phyloP scores from a whole-genome alignment of 176 grass and related monocot genomes.

The Pontederia paniculata region DNA sequence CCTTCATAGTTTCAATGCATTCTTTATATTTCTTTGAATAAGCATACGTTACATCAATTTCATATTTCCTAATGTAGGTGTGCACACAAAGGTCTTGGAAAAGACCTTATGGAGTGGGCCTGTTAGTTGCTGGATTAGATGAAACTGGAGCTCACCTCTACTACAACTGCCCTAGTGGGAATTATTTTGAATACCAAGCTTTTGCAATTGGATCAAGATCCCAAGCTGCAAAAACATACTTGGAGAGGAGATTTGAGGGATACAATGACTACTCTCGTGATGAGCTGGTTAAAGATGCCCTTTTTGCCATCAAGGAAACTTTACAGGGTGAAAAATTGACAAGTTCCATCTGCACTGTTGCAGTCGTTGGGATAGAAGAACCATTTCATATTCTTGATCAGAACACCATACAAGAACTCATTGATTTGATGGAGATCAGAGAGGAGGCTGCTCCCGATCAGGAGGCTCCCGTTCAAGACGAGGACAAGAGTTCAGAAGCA shows the following conservation, averaged over 20 bases:
- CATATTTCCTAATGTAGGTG: slow-evolving; percentile 30
- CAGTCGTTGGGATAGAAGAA: slow-evolving; percentile 58
- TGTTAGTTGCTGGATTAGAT: slow-evolving; percentile 83
- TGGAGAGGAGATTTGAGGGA: slow-evolving; percentile 49
- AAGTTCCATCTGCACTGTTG: slow-evolving; percentile 62
- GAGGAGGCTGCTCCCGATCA: slow-evolving; percentile 25
- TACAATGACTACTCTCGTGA: slow-evolving; percentile 61
- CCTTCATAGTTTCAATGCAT: background rate
- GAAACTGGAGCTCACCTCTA: slow-evolving; percentile 88
- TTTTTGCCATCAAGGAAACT: slow-evolving; percentile 88
- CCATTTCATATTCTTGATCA: slow-evolving; percentile 58
- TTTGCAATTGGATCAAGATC: slow-evolving; percentile 94
- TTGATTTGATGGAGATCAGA: slow-evolving; percentile 69
- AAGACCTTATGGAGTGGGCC: slow-evolving; percentile 89
- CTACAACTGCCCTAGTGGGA: slow-evolving; percentile 96
- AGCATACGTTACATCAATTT: background rate
- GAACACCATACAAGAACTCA: slow-evolving; percentile 57
- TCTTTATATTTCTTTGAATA: background rate
- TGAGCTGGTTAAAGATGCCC: slow-evolving; percentile 75
- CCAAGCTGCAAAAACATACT: slow-evolving; percentile 89
- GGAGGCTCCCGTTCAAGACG: slow-evolving; percentile 38
- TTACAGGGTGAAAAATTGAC: slow-evolving; percentile 89
- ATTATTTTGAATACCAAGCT: slow-evolving; percentile 99
- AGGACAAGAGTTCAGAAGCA: slow-evolving; percentile 33
- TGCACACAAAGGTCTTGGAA: slow-evolving; percentile 98